Conservation (phyloP, 2,329 filamentous ascomycete species). For the Colletotrichum truncatum region DNA sequence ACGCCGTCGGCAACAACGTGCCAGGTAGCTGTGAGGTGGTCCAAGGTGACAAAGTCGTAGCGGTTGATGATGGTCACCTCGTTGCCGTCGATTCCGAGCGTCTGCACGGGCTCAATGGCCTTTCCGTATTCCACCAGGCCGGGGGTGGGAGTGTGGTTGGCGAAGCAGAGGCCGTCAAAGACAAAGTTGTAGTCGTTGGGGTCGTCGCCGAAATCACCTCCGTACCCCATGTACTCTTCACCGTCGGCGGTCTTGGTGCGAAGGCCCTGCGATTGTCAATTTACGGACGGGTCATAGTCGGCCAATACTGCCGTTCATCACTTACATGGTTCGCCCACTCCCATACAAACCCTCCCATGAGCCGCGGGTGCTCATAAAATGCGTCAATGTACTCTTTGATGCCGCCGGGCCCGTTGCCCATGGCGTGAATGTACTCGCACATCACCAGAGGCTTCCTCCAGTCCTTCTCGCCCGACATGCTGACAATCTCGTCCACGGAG, state of each 20-base stretch:
- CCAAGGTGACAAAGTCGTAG: constrained; percentile 62
- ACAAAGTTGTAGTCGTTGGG: constrained; percentile 69
- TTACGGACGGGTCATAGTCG: background rate
- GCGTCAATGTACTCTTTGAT: constrained; percentile 73
- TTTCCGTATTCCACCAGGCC: constrained; percentile 66
- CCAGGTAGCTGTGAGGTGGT: constrained; percentile 58
- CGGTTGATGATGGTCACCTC: constrained; percentile 58
- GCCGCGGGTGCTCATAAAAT: constrained; percentile 61
- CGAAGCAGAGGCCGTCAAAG: constrained; percentile 63
- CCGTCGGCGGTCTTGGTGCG: constrained; percentile 52
- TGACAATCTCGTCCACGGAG: constrained; percentile 53
- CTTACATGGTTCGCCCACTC: constrained; percentile 70
- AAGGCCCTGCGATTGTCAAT: constrained; percentile 45
- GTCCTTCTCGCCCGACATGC: constrained; percentile 49
- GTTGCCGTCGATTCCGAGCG: constrained; percentile 52
- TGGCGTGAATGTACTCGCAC: constrained; percentile 68
- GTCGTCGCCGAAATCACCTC: constrained; percentile 69
- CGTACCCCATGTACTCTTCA: constrained; percentile 63
- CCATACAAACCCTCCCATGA: constrained; percentile 73
- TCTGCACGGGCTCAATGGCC: constrained; percentile 66
- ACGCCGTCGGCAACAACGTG: constrained; percentile 50
- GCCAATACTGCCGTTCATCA: too few relatives aligned
- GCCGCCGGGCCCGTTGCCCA: constrained; percentile 77
- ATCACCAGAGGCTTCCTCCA: constrained; percentile 66
- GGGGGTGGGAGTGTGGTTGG: constrained; percentile 59